Percentiles rank a stretch among this genome's conserved stretches.
These are phyloP conservation scores for Fusarium newnesense DNA, from an alignment of 2,329 filamentous ascomycete species.

Conservation along the genomic window DNA sequence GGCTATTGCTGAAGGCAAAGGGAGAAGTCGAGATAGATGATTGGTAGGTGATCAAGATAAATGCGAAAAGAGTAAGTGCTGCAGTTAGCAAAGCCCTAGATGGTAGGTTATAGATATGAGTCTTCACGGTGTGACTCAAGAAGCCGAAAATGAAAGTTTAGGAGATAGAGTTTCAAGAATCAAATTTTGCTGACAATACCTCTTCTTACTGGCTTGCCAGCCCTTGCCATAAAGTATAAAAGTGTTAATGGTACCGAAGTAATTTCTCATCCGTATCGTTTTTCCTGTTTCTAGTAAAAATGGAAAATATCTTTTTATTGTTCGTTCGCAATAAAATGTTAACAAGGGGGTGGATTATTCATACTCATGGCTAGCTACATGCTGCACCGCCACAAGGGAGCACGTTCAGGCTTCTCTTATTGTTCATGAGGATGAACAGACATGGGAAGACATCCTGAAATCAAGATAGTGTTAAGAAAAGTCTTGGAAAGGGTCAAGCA, in stretches of 20 bases:
- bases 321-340: rapidly evolving
- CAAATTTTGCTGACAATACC: neutral
- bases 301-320: rapidly evolving
- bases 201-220: neutral
- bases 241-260: neutral
- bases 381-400: rapidly evolving
- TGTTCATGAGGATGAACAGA: rapidly evolving
- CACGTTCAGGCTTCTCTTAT: neutral
- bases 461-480: rapidly evolving
- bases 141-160: neutral
- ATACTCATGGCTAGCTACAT: rapidly evolving
- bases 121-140: neutral
- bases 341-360: rapidly evolving
- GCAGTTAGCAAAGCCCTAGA: rapidly evolving
- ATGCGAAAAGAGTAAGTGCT: rapidly evolving
- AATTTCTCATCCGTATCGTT: rapidly evolving
- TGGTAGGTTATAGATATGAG: rapidly evolving
- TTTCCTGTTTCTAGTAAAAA: rapidly evolving
- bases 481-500: rapidly evolving
- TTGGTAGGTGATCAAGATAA: neutral
- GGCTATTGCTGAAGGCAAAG: rapidly evolving
- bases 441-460: rapidly evolving
- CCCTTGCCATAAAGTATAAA: neutral
- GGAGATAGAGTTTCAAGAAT: neutral
- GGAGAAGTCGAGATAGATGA: neutral